Evolutionary conservation across 1,284 basidiomycete genomes (phyloP).

Genomic region (Tylopilus sp.): DNA sequence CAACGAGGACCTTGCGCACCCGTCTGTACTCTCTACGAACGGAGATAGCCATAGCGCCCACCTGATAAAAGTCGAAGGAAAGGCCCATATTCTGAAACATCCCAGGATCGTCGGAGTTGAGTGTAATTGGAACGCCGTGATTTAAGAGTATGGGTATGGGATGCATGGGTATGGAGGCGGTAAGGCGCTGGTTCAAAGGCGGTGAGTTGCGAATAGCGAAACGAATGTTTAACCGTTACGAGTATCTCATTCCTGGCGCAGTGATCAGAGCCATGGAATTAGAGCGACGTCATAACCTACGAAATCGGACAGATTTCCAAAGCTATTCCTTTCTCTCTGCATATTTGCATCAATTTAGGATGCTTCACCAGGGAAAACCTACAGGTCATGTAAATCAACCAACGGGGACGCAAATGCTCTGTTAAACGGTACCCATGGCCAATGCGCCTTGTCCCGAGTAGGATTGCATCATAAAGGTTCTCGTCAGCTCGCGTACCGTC

Average conservation of each 20-base stretch:
- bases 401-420: not conserved
- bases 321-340: slow-evolving; percentile 57
- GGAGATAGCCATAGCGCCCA: slow-evolving; percentile 13
- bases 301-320: slow-evolving; percentile 71
- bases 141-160: slow-evolving; percentile 64
- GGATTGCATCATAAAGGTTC: slow-evolving; percentile 74
- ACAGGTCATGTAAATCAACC: not conserved
- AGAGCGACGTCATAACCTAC: slow-evolving; percentile 37
- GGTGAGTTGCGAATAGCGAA: not conserved
- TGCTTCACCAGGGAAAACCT: slow-evolving; percentile 72
- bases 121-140: slow-evolving; percentile 61
- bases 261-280: slow-evolving; percentile 10
- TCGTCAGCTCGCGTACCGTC: slow-evolving; percentile 66
- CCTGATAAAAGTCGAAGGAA: slow-evolving; percentile 70
- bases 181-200: slow-evolving; percentile 42
- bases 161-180: slow-evolving; percentile 72
- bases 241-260: slow-evolving; percentile 58
- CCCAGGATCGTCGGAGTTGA: slow-evolving; percentile 70
- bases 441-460: slow-evolving; percentile 72
- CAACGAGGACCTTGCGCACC: slow-evolving; percentile 45
- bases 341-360: slow-evolving; percentile 62
- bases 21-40: not conserved
- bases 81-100: slow-evolving; percentile 75
- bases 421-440: slow-evolving; percentile 60
- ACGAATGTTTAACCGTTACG: slow-evolving; percentile 35